Conservation (phyloP, 2,329 filamentous ascomycete species). For the Scleromitrula shiraiana region DNA sequence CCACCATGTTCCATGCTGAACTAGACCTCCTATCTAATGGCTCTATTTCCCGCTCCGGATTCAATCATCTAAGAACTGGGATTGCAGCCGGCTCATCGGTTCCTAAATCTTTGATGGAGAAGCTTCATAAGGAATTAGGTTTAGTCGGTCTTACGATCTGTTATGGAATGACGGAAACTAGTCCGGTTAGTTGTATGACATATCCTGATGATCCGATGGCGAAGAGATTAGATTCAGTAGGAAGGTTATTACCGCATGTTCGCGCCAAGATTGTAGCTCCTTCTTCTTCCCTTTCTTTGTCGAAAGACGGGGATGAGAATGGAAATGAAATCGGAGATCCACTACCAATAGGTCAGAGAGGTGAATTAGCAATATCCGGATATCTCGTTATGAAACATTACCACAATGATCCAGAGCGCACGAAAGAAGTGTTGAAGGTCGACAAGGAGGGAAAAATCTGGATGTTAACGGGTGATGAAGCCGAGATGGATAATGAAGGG, state of each 20-base stretch:
- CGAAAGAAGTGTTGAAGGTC: conserved; percentile 56
- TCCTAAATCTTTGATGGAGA: conserved; percentile 71
- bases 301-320: no score
- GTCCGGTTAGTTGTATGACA: conserved; percentile 55
- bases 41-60: conserved; percentile 37
- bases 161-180: conserved; percentile 45
- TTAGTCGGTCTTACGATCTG: conserved; percentile 81
- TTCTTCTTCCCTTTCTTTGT: conserved; percentile 48
- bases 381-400: conserved; percentile 91
- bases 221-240: conserved; percentile 63
- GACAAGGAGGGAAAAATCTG: conserved; percentile 42
- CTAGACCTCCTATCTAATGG: conserved; percentile 63
- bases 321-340: no score
- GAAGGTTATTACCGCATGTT: conserved; percentile 77
- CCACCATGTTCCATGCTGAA: conserved; percentile 90
- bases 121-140: conserved; percentile 65
- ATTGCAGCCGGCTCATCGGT: conserved; percentile 86
- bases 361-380: conserved; percentile 76
- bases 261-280: conserved; percentile 68
- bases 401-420: conserved; percentile 65
- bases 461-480: conserved; percentile 94
- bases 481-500: conserved; percentile 71
- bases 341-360: conserved; percentile 57
- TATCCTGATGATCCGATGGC: conserved; percentile 58
- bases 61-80: conserved; percentile 69